phyloP scores from a whole-genome alignment of 2,329 filamentous ascomycete genomes.

The Colletotrichum salicis region DNA sequence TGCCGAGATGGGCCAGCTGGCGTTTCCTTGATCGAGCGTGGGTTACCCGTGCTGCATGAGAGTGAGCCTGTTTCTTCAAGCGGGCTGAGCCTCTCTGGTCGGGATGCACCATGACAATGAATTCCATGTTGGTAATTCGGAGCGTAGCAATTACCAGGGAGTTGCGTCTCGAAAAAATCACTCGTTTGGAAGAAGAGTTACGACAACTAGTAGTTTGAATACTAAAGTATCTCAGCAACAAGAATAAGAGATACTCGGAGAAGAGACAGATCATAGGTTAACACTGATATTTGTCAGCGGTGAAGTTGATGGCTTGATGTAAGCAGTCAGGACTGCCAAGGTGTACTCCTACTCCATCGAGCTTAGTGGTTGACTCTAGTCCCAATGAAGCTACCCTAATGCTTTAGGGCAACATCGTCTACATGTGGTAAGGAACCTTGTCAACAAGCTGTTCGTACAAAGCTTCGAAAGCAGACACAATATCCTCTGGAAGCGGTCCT shows the following conservation, averaged over 20 bases:
- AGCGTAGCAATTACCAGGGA: not conserved
- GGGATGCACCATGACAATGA: not conserved
- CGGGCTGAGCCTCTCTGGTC: not conserved
- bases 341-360: not conserved
- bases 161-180: too few relatives aligned
- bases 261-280: too few relatives aligned
- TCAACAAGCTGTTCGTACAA: not conserved
- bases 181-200: too few relatives aligned
- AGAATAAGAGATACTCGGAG: too few relatives aligned
- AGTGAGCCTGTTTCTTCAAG: not conserved
- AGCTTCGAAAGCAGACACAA: not conserved
- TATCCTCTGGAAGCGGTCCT: not conserved
- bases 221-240: too few relatives aligned
- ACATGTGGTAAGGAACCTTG: not conserved
- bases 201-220: too few relatives aligned
- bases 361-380: not conserved
- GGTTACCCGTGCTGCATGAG: not conserved
- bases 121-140: not conserved
- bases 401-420: not conserved
- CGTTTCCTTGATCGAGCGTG: not conserved
- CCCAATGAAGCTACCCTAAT: not conserved
- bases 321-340: not conserved
- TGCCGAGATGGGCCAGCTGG: too few relatives aligned
- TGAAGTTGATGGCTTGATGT: not conserved
- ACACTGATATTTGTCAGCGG: not conserved